Percentiles rank a stretch among this genome's conserved stretches.
phyloP scores from a whole-genome alignment of 306 rosid genomes.

The Inga leiocalycina region DNA sequence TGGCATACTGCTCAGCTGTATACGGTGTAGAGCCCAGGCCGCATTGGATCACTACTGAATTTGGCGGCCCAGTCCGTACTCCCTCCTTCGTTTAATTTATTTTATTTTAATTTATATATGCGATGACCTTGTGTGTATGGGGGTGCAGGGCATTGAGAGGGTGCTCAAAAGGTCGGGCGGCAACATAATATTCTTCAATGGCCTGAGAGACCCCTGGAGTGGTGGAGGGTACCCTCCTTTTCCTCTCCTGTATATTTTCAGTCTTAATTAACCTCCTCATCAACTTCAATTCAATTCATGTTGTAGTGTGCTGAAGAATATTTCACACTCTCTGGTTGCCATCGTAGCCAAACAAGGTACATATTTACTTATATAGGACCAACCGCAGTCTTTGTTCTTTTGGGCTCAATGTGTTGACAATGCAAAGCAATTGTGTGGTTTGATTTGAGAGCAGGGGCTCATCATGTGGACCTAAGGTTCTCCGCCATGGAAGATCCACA shows the following conservation, averaged over 20 bases:
- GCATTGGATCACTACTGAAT: constrained; percentile 72
- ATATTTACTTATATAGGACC: not conserved
- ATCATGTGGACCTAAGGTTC: constrained; percentile 84
- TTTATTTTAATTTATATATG: not conserved
- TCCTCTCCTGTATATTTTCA: not conserved
- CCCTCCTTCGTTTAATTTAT: not conserved
- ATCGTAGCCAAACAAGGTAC: constrained; percentile 80
- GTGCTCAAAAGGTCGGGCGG: constrained; percentile 71
- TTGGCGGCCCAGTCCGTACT: constrained; percentile 57
- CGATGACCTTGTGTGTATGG: not conserved
- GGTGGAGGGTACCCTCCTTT: constrained; percentile 82
- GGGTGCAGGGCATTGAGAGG: constrained; percentile 53
- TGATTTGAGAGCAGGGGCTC: constrained; percentile 70
- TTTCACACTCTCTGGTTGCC: constrained; percentile 63
- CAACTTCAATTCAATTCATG: not conserved
- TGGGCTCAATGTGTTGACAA: not conserved
- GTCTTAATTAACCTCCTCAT: not conserved
- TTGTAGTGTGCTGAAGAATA: constrained; percentile 73
- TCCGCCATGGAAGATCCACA: constrained; percentile 67
- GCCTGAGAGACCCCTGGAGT: constrained; percentile 97
- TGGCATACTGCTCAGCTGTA: not conserved
- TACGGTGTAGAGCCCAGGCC: constrained; percentile 57
- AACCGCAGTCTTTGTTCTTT: not conserved
- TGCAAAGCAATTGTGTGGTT: not conserved
- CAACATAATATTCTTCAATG: constrained; percentile 90